Conservation (phyloP, 1,284 basidiomycete species). For the Chiua sp. region DNA sequence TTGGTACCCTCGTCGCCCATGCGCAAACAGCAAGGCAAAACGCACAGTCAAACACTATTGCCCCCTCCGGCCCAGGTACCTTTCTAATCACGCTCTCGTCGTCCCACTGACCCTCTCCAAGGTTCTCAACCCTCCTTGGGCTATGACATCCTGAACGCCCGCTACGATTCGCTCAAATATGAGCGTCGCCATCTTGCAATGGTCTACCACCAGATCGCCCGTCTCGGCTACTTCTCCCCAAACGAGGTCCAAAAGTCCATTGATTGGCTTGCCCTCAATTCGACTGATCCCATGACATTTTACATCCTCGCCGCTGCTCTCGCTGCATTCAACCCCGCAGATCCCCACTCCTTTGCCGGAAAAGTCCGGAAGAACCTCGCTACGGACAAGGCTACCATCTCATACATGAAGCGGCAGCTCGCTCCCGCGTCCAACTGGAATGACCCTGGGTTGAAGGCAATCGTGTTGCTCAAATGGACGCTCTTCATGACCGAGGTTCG, state of each 20-base stretch:
- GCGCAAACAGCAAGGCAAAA: slow-evolving; percentile 63
- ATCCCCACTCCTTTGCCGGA: slow-evolving; percentile 53
- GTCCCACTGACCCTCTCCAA: slow-evolving; percentile 25
- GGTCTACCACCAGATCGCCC: slow-evolving; percentile 64
- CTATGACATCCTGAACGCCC: slow-evolving; percentile 65
- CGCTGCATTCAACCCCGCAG: slow-evolving; percentile 70
- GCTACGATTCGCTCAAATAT: slow-evolving; percentile 72
- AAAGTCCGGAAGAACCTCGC: slow-evolving; percentile 52
- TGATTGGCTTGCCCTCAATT: slow-evolving; percentile 68
- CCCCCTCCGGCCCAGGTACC: slow-evolving; percentile 59
- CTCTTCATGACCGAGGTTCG: slow-evolving; percentile 81
- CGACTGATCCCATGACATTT: slow-evolving; percentile 69
- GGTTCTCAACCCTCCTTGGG: slow-evolving; percentile 57
- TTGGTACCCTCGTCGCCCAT: slow-evolving; percentile 56
- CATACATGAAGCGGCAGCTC: slow-evolving; percentile 64
- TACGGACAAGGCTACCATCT: slow-evolving; percentile 49
- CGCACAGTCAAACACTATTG: slow-evolving; percentile 64
- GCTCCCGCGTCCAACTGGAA: slow-evolving; percentile 65
- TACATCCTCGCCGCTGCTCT: slow-evolving; percentile 77
- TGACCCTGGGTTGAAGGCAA: slow-evolving; percentile 77
- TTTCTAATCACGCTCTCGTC: neutral
- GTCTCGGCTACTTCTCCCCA: slow-evolving; percentile 64
- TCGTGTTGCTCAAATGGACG: slow-evolving; percentile 86
- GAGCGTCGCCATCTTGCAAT: slow-evolving; percentile 72
- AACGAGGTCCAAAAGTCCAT: slow-evolving; percentile 64